Base-by-base conservation (phyloP, 208 protist genomes). In the Trypanosoma mega region DNA sequence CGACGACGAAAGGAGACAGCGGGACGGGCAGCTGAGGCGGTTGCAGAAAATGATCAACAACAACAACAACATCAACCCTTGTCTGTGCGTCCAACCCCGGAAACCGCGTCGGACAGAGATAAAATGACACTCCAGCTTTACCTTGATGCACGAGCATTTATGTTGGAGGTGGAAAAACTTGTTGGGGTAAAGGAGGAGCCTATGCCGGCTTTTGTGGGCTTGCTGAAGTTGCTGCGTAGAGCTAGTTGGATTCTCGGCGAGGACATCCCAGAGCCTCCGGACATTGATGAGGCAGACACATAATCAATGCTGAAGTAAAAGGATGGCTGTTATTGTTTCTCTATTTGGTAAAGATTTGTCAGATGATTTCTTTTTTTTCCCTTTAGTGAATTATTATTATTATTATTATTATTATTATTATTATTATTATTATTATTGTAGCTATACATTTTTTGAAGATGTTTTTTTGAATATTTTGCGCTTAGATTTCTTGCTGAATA, bases 71-170 rank as follows among this genome's bases (percentile, higher is more conserved):
- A 24, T 12, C 45, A 14, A 49, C 12, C 3, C 6, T 21, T 58
- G 18, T 39, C 27, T 11, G 49, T 53, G 27, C 73, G 78, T 11
- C 73, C 68, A 6, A 81, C 74, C 0, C 46, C 68, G 18, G 86
- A 90, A 34, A 82, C 79, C 14, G 78, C 79, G n/a, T 81, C 82
- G 11, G 87, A 93, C 49, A 75, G 82, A 31, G 90, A 96, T 62
- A 93, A 93, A 57, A 93, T 96, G 84, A 79, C 76, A 27, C 46
- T 92, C 26, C 90, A 96, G 65, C 71, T 96, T 3, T 85, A 83
- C 58, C 62, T 93, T 50, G 90, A 96, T 55, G 82, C 83, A 2
- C 72, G 64, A 33, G 86, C 73, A 16, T 47, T 91, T 55, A 27
- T 74, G 31, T 18, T 57, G 5, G 58, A 67, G 3, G 24, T 77